These are phyloP conservation scores for Carex arenaria DNA, from an alignment of 202 grass and related monocot genomes.

Conservation along the genomic window DNA sequence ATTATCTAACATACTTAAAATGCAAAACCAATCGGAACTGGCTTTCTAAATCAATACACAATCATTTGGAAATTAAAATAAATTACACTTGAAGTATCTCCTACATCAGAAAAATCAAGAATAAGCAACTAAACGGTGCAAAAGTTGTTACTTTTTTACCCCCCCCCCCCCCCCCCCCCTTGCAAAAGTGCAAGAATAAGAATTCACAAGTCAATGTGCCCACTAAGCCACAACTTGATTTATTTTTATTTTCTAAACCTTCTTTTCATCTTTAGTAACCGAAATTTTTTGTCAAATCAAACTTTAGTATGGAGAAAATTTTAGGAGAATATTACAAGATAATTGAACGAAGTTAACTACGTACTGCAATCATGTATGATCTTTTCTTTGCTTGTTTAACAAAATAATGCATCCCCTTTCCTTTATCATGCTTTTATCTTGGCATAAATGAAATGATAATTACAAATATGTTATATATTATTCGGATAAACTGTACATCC, in stretches of 20 bases:
- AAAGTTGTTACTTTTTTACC: background rate
- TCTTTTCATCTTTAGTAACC: background rate
- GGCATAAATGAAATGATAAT: background rate
- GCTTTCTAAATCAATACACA: no score
- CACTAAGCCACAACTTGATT: background rate
- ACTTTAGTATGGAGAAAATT: slow-evolving; percentile 1
- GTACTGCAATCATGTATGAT: background rate
- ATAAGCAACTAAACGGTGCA: background rate
- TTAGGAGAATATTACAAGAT: slow-evolving; percentile 11
- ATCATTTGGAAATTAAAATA: no score
- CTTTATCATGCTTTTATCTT: background rate
- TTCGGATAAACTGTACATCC: background rate
- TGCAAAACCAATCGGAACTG: no score
- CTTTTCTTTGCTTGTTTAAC: background rate
- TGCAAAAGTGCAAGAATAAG: background rate
- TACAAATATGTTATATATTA: background rate
- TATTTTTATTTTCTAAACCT: background rate
- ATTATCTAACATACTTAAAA: no score
- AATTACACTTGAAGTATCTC: background rate
- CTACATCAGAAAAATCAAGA: background rate
- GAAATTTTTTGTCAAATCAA: background rate
- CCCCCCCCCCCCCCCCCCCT: background rate
- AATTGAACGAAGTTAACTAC: background rate
- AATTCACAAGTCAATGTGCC: background rate
- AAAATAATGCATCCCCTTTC: no score